These are phyloP conservation scores for Lentinula guzmanii DNA, from an alignment of 768 basidiomycete genomes.

Conservation along the genomic window DNA sequence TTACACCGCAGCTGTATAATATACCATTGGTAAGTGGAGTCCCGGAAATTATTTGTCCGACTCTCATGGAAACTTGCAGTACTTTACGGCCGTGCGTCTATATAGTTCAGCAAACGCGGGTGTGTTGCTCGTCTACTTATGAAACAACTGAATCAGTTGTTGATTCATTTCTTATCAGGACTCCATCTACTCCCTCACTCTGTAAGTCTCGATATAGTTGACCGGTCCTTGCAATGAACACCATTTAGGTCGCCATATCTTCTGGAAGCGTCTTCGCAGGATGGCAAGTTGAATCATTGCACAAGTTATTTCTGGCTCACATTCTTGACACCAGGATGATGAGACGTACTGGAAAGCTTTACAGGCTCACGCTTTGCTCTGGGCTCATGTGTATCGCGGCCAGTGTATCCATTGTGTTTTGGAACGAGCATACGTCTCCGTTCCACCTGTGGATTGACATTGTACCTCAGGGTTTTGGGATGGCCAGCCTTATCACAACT, in stretches of 20 bases:
- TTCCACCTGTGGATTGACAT: slow-evolving; percentile 75
- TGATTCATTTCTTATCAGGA: slow-evolving; percentile 33
- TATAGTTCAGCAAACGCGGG: slow-evolving; percentile 67
- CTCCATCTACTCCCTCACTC: slow-evolving; percentile 89
- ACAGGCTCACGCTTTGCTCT: slow-evolving; percentile 58
- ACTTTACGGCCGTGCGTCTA: slow-evolving; percentile 78
- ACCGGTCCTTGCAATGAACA: slow-evolving; percentile 15
- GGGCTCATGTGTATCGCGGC: slow-evolving; percentile 56
- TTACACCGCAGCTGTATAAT: slow-evolving; percentile 62
- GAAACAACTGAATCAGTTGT: not conserved
- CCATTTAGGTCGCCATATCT: slow-evolving; percentile 65
- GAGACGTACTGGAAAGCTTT: slow-evolving; percentile 78
- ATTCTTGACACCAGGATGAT: slow-evolving; percentile 53
- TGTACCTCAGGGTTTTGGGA: slow-evolving; percentile 77
- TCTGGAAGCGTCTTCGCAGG: slow-evolving; percentile 85
- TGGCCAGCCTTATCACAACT: slow-evolving; percentile 80
- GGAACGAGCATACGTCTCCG: slow-evolving; percentile 56
- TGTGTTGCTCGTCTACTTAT: slow-evolving; percentile 23
- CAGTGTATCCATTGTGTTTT: slow-evolving; percentile 53
- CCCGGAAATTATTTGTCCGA: slow-evolving; percentile 7
- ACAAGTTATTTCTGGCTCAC: slow-evolving; percentile 2
- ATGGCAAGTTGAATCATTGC: slow-evolving; percentile 38
- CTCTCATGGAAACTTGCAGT: slow-evolving; percentile 34
- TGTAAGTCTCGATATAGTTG: slow-evolving; percentile 33
- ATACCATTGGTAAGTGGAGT: slow-evolving; percentile 61